Evolutionary conservation across 345 rosid genomes (phyloP).

Genomic region (Hibiscus mutabilis): DNA sequence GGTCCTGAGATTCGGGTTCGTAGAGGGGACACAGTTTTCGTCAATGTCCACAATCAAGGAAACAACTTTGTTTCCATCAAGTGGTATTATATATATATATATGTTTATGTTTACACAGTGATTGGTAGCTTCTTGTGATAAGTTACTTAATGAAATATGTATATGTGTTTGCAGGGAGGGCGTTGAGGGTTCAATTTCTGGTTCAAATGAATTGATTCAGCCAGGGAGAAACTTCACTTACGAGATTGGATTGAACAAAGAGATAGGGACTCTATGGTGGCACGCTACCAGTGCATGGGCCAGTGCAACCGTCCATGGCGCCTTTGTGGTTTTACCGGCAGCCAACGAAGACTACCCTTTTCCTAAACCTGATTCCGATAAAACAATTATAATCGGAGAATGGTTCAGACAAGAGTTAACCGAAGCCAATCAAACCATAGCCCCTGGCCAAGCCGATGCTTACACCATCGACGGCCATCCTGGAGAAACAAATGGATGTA

Average conservation of each 20-base stretch:
- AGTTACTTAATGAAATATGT: too few species aligned
- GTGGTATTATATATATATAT: conserved; percentile 22
- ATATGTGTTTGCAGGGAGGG: conserved; percentile 29
- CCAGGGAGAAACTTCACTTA: conserved; percentile 33
- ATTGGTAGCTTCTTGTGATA: neutral
- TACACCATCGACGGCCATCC: conserved; percentile 43
- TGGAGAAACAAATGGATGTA: conserved; percentile 32
- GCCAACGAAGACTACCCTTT: conserved; percentile 11
- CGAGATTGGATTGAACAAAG: conserved; percentile 17
- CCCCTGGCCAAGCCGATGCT: conserved; percentile 35
- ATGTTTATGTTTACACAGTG: neutral
- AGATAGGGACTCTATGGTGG: conserved; percentile 55
- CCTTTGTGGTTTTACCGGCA: conserved; percentile 27
- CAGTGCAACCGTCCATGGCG: conserved; percentile 42
- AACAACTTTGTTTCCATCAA: conserved; percentile 36
- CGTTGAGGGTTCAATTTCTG: conserved; percentile 35
- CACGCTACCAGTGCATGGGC: conserved; percentile 52
- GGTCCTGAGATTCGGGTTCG: conserved; percentile 37
- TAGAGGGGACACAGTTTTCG: conserved; percentile 38
- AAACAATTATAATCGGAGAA: conserved; percentile 24
- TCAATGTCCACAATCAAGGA: conserved; percentile 44
- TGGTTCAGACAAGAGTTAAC: conserved; percentile 40
- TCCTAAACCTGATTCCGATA: conserved; percentile 27
- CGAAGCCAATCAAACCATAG: conserved; percentile 1
- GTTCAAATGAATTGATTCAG: conserved; percentile 43